Evolutionary conservation across 768 basidiomycete species (phyloP).

Genomic region (Psilocybe sp.): DNA sequence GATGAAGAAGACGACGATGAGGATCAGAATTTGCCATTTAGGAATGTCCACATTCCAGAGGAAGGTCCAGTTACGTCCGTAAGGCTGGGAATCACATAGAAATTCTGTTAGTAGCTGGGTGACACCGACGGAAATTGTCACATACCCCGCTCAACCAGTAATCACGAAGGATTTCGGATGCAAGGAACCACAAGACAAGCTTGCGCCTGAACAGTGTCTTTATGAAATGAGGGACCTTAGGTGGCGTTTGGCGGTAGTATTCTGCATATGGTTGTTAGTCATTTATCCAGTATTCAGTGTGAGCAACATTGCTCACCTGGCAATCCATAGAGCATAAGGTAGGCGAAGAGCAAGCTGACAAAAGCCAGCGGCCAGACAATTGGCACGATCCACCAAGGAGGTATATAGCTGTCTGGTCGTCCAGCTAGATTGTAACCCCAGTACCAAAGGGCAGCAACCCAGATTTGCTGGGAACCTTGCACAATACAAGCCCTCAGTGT

Average conservation of each 20-base stretch:
- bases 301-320: slow-evolving; percentile 59
- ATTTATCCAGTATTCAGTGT: background rate
- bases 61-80: slow-evolving; percentile 94
- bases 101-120: background rate
- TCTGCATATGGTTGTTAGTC: slow-evolving; percentile 39
- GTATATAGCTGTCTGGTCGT: slow-evolving; percentile 42
- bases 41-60: slow-evolving; percentile 83
- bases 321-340: slow-evolving; percentile 81
- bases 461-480: slow-evolving; percentile 93
- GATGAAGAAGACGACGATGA: slow-evolving; percentile 83
- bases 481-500: slow-evolving; percentile 87
- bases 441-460: slow-evolving; percentile 95
- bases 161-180: slow-evolving; percentile 87
- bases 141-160: slow-evolving; percentile 87
- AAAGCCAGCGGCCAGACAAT: slow-evolving; percentile 80
- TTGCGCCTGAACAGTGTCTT: slow-evolving; percentile 87
- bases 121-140: slow-evolving; percentile 10
- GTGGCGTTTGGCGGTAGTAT: slow-evolving; percentile 89
- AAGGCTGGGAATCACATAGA: slow-evolving; percentile 51
- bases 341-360: slow-evolving; percentile 74
- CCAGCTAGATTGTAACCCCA: slow-evolving; percentile 85
- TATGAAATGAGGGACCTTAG: slow-evolving; percentile 92
- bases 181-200: slow-evolving; percentile 93
- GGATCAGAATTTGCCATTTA: slow-evolving; percentile 78
- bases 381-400: slow-evolving; percentile 85